Conservation (phyloP, 2,329 filamentous ascomycete species). For the Diatrype stigma region DNA sequence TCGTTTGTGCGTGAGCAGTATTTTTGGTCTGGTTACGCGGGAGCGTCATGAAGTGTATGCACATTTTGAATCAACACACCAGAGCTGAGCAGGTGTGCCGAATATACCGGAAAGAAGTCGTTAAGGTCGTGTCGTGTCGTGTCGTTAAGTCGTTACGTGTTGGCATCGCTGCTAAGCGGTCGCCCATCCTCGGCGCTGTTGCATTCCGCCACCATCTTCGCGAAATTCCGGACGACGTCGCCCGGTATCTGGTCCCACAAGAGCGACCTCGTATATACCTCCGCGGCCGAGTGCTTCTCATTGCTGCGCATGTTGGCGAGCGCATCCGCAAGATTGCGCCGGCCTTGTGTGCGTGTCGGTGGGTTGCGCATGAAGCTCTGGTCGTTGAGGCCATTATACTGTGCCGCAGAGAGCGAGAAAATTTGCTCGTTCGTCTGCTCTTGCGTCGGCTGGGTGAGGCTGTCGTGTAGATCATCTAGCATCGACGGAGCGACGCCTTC, state of each 20-base stretch:
- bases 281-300: slow-evolving; percentile 70
- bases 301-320: slow-evolving; percentile 72
- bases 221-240: slow-evolving; percentile 89
- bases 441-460: slow-evolving; percentile 70
- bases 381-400: slow-evolving; percentile 81
- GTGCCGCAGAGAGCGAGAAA: slow-evolving; percentile 78
- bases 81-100: slow-evolving; percentile 13
- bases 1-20: slow-evolving; percentile 30
- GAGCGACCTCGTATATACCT: slow-evolving; percentile 88
- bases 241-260: slow-evolving; percentile 92
- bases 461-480: slow-evolving; percentile 63
- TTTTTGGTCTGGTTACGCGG: slow-evolving; percentile 28
- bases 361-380: slow-evolving; percentile 65
- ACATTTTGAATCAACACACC: slow-evolving; percentile 22
- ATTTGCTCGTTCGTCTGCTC: slow-evolving; percentile 85
- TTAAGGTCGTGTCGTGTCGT: slow-evolving; percentile 31
- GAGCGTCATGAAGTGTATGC: slow-evolving; percentile 24
- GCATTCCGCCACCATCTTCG: slow-evolving; percentile 80
- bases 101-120: slow-evolving; percentile 9
- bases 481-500: slow-evolving; percentile 52
- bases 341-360: slow-evolving; percentile 53
- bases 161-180: slow-evolving; percentile 39
- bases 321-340: slow-evolving; percentile 74
- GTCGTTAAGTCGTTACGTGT: slow-evolving; percentile 38
- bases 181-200: slow-evolving; percentile 44